phyloP scores from a whole-genome alignment of 306 rosid genomes.

The Erythrophleum fordii region DNA sequence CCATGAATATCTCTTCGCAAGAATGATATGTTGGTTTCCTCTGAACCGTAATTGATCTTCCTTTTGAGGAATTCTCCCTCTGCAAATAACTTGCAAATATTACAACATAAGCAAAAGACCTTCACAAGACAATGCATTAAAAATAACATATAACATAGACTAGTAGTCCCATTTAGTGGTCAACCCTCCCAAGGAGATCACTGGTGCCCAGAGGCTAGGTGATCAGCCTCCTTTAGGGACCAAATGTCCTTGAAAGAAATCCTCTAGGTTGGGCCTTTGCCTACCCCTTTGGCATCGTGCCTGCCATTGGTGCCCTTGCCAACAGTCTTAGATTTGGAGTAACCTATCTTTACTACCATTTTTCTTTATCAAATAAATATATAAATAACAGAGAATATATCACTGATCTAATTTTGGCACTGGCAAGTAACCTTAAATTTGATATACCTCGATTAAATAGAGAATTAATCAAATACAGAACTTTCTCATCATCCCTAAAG shows the following conservation, averaged over 20 bases:
- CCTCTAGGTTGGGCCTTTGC: background rate
- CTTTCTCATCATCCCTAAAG: constrained; percentile 64
- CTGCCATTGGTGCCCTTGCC: background rate
- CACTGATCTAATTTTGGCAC: constrained; percentile 22
- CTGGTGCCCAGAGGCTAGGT: background rate
- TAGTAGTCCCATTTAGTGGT: background rate
- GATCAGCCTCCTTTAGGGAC: background rate
- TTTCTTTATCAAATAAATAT: background rate
- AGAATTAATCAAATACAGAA: constrained; percentile 60
- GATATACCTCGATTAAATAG: constrained; percentile 80
- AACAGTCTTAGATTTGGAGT: background rate
- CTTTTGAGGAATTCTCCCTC: constrained; percentile 73
- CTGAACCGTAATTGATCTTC: constrained; percentile 53
- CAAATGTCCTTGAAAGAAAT: no score
- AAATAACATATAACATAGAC: background rate
- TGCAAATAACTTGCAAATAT: constrained; percentile 74
- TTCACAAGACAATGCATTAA: constrained; percentile 42
- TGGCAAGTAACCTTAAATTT: constrained; percentile 38
- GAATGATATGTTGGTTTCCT: constrained; percentile 52
- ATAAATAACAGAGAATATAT: constrained; percentile 10
- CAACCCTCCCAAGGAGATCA: background rate
- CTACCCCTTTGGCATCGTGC: background rate
- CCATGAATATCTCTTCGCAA: constrained; percentile 86
- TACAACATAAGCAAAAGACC: constrained; percentile 61
- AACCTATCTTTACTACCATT: background rate